Evolutionary conservation across 2,329 filamentous ascomycete species (phyloP).

Genomic region (Trichophyton mentagrophytes): DNA sequence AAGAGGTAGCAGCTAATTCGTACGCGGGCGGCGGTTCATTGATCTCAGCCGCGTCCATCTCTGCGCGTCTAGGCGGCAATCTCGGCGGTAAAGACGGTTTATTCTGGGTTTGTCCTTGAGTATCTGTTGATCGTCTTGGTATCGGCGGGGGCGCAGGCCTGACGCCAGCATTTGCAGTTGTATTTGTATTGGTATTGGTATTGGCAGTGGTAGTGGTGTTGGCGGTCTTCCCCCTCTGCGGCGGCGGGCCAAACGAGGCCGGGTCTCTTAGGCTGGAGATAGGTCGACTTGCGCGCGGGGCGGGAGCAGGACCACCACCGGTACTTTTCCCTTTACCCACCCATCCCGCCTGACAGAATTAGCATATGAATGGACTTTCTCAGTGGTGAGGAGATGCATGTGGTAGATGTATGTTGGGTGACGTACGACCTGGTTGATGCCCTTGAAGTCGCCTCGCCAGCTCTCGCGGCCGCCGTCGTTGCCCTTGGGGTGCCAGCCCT

Average conservation of each 20-base stretch:
- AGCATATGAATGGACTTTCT: neutral
- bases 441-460: conserved; percentile 45
- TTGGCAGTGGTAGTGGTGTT: neutral
- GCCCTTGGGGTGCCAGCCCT: conserved; percentile 43
- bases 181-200: neutral
- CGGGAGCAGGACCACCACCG: conserved; percentile 26
- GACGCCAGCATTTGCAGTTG: neutral
- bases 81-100: conserved; percentile 53
- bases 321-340: conserved; percentile 42
- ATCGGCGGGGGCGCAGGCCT: conserved; percentile 41
- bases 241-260: conserved; percentile 64
- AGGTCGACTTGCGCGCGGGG: conserved; percentile 47
- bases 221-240: conserved; percentile 34
- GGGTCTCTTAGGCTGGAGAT: conserved; percentile 63
- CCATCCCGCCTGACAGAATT: conserved; percentile 40
- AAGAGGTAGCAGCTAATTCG: conserved; percentile 25
- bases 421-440: conserved; percentile 44
- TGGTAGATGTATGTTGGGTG: neutral
- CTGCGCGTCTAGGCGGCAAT: conserved; percentile 51
- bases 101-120: conserved; percentile 17
- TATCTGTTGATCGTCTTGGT: conserved; percentile 46
- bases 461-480: conserved; percentile 42
- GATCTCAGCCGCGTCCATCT: neutral
- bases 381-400: too few relatives aligned
- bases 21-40: conserved; percentile 39